These are phyloP conservation scores for Leishmania turanica DNA, from an alignment of 208 protist genomes.

Conservation along the genomic window DNA sequence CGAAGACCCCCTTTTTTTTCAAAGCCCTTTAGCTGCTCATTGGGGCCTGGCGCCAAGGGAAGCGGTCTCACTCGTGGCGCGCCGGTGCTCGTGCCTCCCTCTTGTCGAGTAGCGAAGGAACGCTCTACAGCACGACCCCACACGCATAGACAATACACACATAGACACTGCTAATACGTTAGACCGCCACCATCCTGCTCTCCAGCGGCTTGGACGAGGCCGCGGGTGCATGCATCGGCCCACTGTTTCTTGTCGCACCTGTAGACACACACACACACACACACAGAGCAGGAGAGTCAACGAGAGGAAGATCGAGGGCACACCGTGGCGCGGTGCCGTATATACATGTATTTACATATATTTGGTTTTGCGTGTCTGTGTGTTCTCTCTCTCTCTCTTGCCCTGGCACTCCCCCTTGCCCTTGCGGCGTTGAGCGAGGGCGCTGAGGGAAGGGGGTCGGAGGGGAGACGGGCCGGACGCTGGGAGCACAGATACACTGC, in stretches of 20 bases:
- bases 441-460: neutral
- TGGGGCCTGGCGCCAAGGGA: neutral
- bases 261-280: neutral
- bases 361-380: no score
- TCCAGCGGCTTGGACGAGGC: neutral
- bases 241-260: neutral
- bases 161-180: neutral
- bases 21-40: neutral
- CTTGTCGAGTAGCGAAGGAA: neutral
- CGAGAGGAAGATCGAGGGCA: neutral
- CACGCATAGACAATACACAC: neutral
- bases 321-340: neutral
- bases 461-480: neutral
- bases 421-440: neutral
- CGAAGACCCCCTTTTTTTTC: neutral
- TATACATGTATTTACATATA: no score
- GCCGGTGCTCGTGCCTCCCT: neutral
- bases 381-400: neutral
- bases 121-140: neutral
- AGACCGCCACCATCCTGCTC: neutral
- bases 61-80: neutral
- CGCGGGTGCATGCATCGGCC: neutral
- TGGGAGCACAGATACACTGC: slow-evolving; percentile 1
- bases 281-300: neutral
- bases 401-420: neutral